A percentile compares a stretch with the other conserved stretches of the same genome.
Conservation (phyloP, 192 early-diverging fungal genomes). For the Martensiomyces pterosporus region DNA sequence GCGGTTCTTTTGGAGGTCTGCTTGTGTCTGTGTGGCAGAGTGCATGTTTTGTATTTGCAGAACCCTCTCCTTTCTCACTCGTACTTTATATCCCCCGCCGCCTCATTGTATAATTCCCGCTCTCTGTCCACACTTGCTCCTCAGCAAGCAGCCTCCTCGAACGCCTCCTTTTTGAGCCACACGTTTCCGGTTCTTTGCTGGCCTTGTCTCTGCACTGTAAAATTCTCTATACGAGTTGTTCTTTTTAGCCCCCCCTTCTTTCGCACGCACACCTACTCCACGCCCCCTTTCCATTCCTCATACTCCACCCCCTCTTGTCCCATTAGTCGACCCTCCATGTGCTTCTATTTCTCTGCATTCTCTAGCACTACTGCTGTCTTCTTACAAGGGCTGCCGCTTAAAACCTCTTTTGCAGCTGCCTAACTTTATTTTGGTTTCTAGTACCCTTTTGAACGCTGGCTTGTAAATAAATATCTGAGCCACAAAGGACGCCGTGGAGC, state of each 20-base stretch:
- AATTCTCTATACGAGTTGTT: neutral
- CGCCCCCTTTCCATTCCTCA: neutral
- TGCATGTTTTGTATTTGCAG: conserved; percentile 4
- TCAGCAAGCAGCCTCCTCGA: conserved; percentile 3
- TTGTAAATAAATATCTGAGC: conserved; percentile 1
- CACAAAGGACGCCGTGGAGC: too few relatives aligned
- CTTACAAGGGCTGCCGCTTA: too few relatives aligned
- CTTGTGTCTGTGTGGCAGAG: neutral
- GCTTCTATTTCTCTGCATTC: conserved; percentile 3
- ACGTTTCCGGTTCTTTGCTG: neutral
- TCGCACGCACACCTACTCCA: neutral
- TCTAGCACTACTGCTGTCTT: too few relatives aligned
- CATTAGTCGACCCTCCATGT: too few relatives aligned
- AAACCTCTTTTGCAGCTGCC: too few relatives aligned
- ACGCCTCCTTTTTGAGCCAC: too few relatives aligned
- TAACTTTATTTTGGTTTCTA: too few relatives aligned
- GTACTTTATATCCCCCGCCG: too few relatives aligned
- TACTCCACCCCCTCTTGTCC: conserved; percentile 1
- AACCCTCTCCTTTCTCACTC: neutral
- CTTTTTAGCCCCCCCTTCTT: neutral
- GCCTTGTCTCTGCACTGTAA: neutral
- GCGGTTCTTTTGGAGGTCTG: neutral
- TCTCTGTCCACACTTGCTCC: conserved; percentile 1
- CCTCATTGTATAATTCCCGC: too few relatives aligned
- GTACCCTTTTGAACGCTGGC: too few relatives aligned